Base-by-base conservation (phyloP, 2,329 filamentous ascomycete species). In the Colletotrichum camelliae region DNA sequence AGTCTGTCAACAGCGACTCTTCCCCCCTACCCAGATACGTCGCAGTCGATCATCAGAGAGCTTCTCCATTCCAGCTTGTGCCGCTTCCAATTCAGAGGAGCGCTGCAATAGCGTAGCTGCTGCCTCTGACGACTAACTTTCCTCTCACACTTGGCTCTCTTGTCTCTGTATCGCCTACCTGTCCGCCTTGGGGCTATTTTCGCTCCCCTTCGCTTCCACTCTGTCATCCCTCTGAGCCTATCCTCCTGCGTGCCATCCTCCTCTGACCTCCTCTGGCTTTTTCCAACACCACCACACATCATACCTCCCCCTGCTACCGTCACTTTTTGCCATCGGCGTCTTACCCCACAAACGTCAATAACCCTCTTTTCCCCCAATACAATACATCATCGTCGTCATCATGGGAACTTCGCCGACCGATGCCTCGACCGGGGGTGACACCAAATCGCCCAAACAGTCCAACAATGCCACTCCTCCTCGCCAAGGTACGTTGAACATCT, bases 401-500 rank as follows among this genome's bases (percentile, higher is more conserved):
- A 88, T 89, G 87, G 87, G 84, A 81, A 85, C 85, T 84, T 85
- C 87, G 79, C 81, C 86, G 79, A 81, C 82, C 78, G 82, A 83
- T 82, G 80, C 83, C 78, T 83, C 84, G 78, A 81, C 81, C 77
- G 80, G 83, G 81, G 86, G 83, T 83, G 84, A 85, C 80, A 86
- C 87, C 78, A 88, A 88, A 83, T 89, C 88, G 79, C 88, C 88
- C 78, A 87, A 87, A 81, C 85, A 85, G 74, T 81, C 85, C 77
- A 86, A 82, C 82, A 86, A 84, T 67, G 43, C 78, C 69, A 85
- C 85, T 73, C 83, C 87, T 79, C 82, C 84, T 62, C 83, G 83
- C 73, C 83, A 83, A 86, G 87, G 88, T 89, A 81, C 83, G 87
- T 77, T 77, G 76, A 65, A 33, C 64, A 29, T 39, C 24, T 48